A percentile compares a stretch with the other conserved stretches of the same genome.
Conservation (phyloP, 2,329 filamentous ascomycete genomes). For the Calonectria ilicicola region DNA sequence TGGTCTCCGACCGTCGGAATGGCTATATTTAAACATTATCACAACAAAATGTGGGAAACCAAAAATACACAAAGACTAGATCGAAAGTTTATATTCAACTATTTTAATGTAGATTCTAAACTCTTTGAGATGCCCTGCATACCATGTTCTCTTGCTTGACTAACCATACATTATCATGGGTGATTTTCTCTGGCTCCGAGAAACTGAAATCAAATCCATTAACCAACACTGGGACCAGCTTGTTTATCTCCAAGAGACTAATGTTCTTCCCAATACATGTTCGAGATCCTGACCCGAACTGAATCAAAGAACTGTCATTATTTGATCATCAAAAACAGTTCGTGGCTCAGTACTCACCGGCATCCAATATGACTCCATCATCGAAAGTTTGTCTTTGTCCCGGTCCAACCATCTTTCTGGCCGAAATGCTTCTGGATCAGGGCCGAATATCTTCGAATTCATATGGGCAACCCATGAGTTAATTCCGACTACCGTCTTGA, state of each 20-base stretch:
- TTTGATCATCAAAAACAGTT: neutral
- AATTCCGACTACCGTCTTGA: slow-evolving; percentile 53
- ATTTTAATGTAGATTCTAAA: too few species aligned
- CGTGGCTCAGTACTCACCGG: neutral
- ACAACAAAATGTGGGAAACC: too few species aligned
- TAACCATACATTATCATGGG: neutral
- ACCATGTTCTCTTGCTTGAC: neutral
- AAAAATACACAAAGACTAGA: too few species aligned
- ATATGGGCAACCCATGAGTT: slow-evolving; percentile 53
- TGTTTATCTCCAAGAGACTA: neutral
- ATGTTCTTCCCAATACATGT: neutral
- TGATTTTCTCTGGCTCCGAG: neutral
- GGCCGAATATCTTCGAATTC: slow-evolving; percentile 56
- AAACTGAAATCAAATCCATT: neutral
- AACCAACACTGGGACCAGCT: neutral
- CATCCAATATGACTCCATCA: slow-evolving; percentile 17
- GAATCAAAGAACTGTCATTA: neutral
- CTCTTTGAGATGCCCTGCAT: neutral
- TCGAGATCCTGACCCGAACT: neutral
- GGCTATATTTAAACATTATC: too few species aligned
- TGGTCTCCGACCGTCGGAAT: too few species aligned
- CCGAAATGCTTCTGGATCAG: slow-evolving; percentile 56
- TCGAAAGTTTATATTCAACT: too few species aligned
- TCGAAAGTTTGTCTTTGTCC: neutral
- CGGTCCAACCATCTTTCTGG: slow-evolving; percentile 60